These are phyloP conservation scores for Primulina huaijiensis DNA, from an alignment of 257 asterid species.

Conservation along the genomic window DNA sequence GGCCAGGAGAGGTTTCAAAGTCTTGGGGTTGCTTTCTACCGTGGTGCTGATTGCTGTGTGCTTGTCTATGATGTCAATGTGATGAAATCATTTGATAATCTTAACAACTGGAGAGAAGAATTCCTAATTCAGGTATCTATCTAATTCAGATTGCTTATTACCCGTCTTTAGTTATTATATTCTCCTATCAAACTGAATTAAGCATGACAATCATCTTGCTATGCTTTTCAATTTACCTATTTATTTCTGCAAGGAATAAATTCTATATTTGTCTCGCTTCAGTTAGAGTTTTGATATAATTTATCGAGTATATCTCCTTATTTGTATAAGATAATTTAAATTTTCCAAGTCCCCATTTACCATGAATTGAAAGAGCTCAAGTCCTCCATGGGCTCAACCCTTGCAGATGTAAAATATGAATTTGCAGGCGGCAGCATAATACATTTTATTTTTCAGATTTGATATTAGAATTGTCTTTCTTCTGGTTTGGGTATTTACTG, in stretches of 20 bases:
- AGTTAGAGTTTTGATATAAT: slow-evolving; percentile 1
- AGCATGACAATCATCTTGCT: neutral
- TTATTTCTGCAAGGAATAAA: slow-evolving; percentile 8
- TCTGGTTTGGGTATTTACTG: neutral
- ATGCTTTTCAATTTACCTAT: neutral
- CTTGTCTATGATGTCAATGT: slow-evolving; percentile 54
- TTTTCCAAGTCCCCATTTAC: neutral
- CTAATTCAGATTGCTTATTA: neutral
- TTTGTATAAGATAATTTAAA: neutral
- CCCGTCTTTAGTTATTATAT: neutral
- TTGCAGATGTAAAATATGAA: neutral
- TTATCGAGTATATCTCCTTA: slow-evolving; percentile 4
- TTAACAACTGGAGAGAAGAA: slow-evolving; percentile 67
- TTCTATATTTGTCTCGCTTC: slow-evolving; percentile 2
- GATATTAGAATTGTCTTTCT: neutral
- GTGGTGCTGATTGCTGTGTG: slow-evolving; percentile 73
- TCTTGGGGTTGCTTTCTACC: slow-evolving; percentile 73
- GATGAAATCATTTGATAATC: slow-evolving; percentile 51
- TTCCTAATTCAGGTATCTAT: slow-evolving; percentile 54
- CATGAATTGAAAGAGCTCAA: neutral
- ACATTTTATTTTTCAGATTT: neutral
- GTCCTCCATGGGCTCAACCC: neutral
- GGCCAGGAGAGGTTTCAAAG: slow-evolving; percentile 77
- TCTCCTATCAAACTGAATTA: slow-evolving; percentile 4
- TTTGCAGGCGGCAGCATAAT: neutral